Evolutionary conservation across 345 rosid species (phyloP), one percentile per base, ranked within the genome.

Genomic region (Crucihimalaya himalaica): DNA sequence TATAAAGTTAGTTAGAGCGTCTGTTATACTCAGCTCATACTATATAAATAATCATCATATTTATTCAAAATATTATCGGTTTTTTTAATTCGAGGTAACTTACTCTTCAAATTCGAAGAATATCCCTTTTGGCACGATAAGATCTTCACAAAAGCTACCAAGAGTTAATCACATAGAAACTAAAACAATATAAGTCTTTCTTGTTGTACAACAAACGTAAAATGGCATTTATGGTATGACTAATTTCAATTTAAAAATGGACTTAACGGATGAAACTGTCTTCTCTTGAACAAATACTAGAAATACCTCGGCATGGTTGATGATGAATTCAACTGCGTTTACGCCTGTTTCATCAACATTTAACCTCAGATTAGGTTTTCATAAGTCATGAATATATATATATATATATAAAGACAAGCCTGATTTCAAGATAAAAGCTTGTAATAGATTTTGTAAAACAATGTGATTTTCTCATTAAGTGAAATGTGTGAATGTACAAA

Each of bases 221-320:
- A 63, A 69, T 21, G 10, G 9, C 55, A 43, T 4, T 27, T 16
- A 27, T 50, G 0, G 25, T 58, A 35, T 35, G 62, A 40, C n/a
- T 60, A 3, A 51, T 32, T 64, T 61, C 1, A 29, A 55, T 63
- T 0, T 6, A 27, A 28, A 47, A 48, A 8, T 50, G 2, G 55
- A 82, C 90, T 59, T 81, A n/a, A 95, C 99, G 29, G 96, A 73
- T 48, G 97, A 77, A 63, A 92, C 83, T 76, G 86, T 82, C 84
- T 76, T 95, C 83, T 86, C 90, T 77, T 95, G 98, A 66, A 85
- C 96, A 58, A 90, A 86, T 18, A 84, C 89, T 7, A 92, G 60
- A 0, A 94, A 87, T 79, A 95, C 84, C 83, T 92, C 97, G 3
- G 99, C 97, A 55, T 95, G 99, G 66, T 95, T 95, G 43, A 92